Conservation (phyloP, 2,329 filamentous ascomycete species). For the Ophiosphaerella korrae region DNA sequence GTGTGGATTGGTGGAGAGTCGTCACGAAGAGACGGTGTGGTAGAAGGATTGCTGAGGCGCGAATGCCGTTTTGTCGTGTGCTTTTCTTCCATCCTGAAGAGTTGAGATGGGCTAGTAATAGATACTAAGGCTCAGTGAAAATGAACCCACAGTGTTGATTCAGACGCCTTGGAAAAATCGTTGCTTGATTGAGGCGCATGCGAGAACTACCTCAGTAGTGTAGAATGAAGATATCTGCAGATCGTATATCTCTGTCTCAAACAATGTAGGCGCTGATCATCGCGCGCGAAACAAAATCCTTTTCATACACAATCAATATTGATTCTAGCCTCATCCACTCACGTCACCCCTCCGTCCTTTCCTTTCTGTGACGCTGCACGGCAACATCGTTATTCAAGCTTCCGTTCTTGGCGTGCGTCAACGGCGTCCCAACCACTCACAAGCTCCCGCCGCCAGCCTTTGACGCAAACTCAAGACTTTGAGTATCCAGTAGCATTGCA, state of each 20-base stretch:
- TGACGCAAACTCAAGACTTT: background rate
- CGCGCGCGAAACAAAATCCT: too few relatives aligned
- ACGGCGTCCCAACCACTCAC: background rate
- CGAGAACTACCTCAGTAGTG: too few relatives aligned
- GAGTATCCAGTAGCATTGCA: too few relatives aligned
- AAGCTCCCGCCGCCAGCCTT: background rate
- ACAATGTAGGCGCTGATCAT: too few relatives aligned
- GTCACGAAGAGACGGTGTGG: background rate
- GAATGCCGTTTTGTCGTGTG: background rate
- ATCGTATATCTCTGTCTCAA: too few relatives aligned
- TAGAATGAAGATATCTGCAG: too few relatives aligned
- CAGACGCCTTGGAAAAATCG: background rate
- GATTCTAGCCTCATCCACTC: background rate
- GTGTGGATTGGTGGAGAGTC: background rate
- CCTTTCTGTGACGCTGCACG: background rate
- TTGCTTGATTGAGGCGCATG: too few relatives aligned
- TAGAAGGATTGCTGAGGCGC: background rate
- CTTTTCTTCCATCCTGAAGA: conserved; percentile 6
- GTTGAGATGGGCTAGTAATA: background rate
- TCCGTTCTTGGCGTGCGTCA: background rate
- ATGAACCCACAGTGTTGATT: background rate
- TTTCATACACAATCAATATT: too few relatives aligned
- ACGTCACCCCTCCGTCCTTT: background rate
- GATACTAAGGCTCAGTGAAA: background rate
- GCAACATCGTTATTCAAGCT: too few relatives aligned